Conservation (phyloP, 805 yeast species). For the Hanseniaspora meyeri region DNA sequence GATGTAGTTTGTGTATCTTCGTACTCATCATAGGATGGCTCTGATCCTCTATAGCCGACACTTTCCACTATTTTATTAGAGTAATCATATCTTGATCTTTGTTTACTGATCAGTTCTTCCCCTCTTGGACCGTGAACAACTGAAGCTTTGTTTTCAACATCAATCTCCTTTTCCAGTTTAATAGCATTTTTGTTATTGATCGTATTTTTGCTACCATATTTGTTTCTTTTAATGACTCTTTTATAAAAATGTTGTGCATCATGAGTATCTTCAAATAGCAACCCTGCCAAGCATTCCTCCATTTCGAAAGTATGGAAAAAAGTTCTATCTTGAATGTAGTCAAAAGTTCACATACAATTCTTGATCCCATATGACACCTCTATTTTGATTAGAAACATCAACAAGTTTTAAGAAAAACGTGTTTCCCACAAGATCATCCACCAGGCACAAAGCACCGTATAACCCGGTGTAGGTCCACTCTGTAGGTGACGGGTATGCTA, state of each 20-base stretch:
- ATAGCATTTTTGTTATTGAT: conserved; percentile 77
- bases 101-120: conserved; percentile 24
- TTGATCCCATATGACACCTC: conserved; percentile 95
- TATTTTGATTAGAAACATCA: conserved; percentile 56
- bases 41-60: conserved; percentile 15
- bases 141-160: conserved; percentile 46
- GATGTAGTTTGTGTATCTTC: conserved; percentile 12
- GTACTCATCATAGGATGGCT: conserved; percentile 13
- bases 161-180: conserved; percentile 52
- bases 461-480: conserved; percentile 83
- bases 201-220: conserved; percentile 79
- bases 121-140: conserved; percentile 57
- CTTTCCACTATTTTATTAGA: conserved; percentile 12
- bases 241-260: conserved; percentile 83
- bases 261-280: conserved; percentile 73
- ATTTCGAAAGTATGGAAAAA: conserved; percentile 91
- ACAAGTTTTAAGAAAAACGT: conserved; percentile 83
- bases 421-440: conserved; percentile 88
- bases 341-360: conserved; percentile 79
- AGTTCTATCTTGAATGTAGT: conserved; percentile 84
- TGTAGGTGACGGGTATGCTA: conserved; percentile 74
- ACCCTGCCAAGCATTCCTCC: conserved; percentile 78
- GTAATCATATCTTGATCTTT: conserved; percentile 25
- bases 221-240: conserved; percentile 59
- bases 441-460: conserved; percentile 74